Percentiles rank a stretch among this genome's conserved stretches.
These are phyloP conservation scores for Gracilaria caudata DNA, from an alignment of 23 red algal genomes.

Conservation along the genomic window DNA sequence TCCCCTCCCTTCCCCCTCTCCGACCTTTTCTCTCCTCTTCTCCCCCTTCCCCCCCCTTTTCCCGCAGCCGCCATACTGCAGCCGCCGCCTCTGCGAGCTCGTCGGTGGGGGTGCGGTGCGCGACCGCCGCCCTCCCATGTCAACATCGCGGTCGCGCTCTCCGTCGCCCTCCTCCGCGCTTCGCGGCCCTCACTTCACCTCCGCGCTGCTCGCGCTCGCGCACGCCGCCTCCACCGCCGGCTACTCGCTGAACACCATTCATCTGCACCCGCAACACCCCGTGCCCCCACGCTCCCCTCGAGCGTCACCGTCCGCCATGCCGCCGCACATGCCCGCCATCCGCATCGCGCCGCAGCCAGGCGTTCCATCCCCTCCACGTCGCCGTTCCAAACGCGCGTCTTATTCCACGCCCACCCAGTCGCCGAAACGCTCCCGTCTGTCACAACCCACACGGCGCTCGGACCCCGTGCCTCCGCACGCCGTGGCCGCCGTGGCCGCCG, in stretches of 20 bases:
- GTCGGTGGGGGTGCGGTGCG: too few species aligned
- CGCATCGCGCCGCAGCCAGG: background rate
- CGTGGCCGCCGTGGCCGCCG: background rate
- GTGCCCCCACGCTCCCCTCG: background rate
- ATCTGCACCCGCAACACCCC: conserved; percentile 7
- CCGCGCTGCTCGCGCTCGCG: conserved; percentile 25
- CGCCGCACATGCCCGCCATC: background rate
- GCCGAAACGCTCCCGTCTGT: conserved; percentile 15
- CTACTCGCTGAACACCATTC: background rate
- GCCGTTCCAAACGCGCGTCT: background rate
- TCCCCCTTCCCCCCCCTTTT: background rate
- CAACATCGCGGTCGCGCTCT: conserved; percentile 15
- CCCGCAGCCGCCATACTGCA: too few species aligned
- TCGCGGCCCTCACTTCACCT: conserved; percentile 16
- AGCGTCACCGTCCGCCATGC: conserved; percentile 13
- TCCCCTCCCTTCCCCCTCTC: background rate
- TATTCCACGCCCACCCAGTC: conserved; percentile 8
- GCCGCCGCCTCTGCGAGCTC: too few species aligned
- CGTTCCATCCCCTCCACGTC: background rate
- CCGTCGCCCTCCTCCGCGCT: conserved; percentile 16
- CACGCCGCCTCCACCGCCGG: conserved; percentile 34
- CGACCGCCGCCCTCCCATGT: conserved; percentile 1
- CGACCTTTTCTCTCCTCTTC: background rate
- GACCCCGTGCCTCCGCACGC: background rate
- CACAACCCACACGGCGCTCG: background rate